Conservation (phyloP, 768 basidiomycete species). For the Collybia sordida region DNA sequence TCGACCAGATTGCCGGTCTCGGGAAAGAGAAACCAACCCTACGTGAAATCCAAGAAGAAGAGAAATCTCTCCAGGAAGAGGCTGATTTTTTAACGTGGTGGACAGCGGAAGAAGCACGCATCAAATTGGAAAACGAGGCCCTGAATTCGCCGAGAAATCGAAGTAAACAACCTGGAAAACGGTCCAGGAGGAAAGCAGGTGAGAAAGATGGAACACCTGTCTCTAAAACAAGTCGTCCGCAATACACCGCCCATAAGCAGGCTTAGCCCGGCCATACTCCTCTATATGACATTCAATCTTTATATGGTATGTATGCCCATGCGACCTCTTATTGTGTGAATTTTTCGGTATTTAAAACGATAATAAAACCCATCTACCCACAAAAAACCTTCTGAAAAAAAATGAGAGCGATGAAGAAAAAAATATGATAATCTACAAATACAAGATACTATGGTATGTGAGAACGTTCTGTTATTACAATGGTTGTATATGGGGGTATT, state of each 20-base stretch:
- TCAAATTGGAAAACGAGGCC: constrained; percentile 42
- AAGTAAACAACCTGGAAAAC: background rate
- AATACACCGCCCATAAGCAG: constrained; percentile 1
- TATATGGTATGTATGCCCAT: too few species aligned
- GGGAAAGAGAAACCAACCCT: constrained; percentile 62
- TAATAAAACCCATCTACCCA: too few species aligned
- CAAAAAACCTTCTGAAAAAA: too few species aligned
- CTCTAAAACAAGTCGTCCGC: background rate
- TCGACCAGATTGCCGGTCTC: constrained; percentile 43
- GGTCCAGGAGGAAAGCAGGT: constrained; percentile 1
- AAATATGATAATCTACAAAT: too few species aligned
- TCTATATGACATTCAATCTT: too few species aligned
- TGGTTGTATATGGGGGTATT: too few species aligned
- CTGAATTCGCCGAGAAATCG: background rate
- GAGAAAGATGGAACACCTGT: background rate
- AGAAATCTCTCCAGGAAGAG: constrained; percentile 63
- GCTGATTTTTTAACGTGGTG: constrained; percentile 89
- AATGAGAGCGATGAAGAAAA: too few species aligned
- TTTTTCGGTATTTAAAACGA: too few species aligned
- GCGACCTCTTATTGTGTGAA: too few species aligned
- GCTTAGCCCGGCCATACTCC: too few species aligned
- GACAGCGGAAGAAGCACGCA: constrained; percentile 75
- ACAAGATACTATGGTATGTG: too few species aligned
- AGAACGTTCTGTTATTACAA: too few species aligned
- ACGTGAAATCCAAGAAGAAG: constrained; percentile 85